Evolutionary conservation across 805 yeast species (phyloP).

Genomic region (Kurtzmaniella fragi): DNA sequence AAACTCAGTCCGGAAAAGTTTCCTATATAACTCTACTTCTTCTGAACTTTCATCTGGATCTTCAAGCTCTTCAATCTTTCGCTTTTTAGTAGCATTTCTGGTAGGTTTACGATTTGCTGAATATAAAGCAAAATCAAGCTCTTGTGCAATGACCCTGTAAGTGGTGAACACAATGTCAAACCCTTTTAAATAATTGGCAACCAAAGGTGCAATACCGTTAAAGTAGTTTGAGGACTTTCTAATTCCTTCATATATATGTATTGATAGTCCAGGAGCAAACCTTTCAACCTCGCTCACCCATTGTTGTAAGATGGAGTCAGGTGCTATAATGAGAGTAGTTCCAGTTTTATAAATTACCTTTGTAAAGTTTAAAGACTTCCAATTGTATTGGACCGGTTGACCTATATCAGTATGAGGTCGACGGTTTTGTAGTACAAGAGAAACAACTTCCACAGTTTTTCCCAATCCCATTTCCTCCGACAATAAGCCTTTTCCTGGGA

Average conservation of each 20-base stretch:
- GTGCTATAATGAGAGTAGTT: slow-evolving; percentile 81
- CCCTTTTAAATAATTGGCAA: slow-evolving; percentile 51
- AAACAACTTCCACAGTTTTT: slow-evolving; percentile 80
- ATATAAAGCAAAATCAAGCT: slow-evolving; percentile 74
- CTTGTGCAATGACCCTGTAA: slow-evolving; percentile 64
- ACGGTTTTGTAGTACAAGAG: slow-evolving; percentile 59
- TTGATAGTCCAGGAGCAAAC: slow-evolving; percentile 55
- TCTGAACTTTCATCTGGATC: slow-evolving; percentile 5
- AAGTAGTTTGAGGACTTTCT: slow-evolving; percentile 19
- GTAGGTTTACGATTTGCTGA: slow-evolving; percentile 53
- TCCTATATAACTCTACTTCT: not conserved
- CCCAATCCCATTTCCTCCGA: slow-evolving; percentile 99
- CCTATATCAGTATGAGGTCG: slow-evolving; percentile 38
- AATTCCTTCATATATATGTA: slow-evolving; percentile 61
- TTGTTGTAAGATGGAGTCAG: slow-evolving; percentile 76
- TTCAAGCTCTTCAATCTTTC: slow-evolving; percentile 7
- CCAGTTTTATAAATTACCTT: slow-evolving; percentile 48
- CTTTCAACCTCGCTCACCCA: slow-evolving; percentile 74
- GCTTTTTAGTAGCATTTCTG: slow-evolving; percentile 29
- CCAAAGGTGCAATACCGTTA: slow-evolving; percentile 27
- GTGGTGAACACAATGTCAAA: slow-evolving; percentile 81
- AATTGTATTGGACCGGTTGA: slow-evolving; percentile 20
- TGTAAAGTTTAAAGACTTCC: slow-evolving; percentile 34
- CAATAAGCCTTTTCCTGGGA: slow-evolving; percentile 61
- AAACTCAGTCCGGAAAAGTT: not conserved